Base-by-base conservation (phyloP, 129 eudicot species). In the Sambucus nigra region DNA sequence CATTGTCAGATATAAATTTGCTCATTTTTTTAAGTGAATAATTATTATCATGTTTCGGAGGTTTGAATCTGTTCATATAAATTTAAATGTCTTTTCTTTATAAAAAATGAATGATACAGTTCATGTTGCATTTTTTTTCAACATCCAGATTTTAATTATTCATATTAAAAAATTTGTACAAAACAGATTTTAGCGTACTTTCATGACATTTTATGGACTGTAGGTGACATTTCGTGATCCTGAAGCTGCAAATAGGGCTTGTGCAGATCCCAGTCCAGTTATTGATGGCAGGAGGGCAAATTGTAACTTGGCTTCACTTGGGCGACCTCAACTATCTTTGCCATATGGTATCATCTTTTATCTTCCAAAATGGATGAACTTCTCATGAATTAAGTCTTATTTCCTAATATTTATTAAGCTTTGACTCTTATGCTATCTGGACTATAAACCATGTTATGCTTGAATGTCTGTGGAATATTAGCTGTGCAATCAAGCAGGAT, bases 201-300 rank as follows among this genome's bases (percentile, higher is more conserved):
- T n/a, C n/a, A n/a, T n/a, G n/a, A n/a, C n/a, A n/a, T 60, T 29
- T 47, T 11, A 41, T 69, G 48, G 64, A 56, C 24, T 23, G 40
- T 51, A 79, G 86, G 86, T 79, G 61, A 79, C 86, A 39, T 79
- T 74, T 74, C 64, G 75, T 7, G 76, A 79, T 20, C 70, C 81
- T 33, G 86, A 79, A 67, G 74, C 86, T 40, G 86, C 86, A 35
- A 74, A 55, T 51, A 71, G 77, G 63, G 86, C 86, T 59, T 79
- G 86, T 31, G 58, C 55, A 15, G 73, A 79, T 67, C 81, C 81
- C 18, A 63, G 55, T 60, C 86, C 86, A 53, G 60, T 79, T 4
- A 79, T 79, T 25, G 86, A 79, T 68, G 86, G 86, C 42, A 74
- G 86, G 58, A 60, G 69, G 48, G 81, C 86, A 29, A 79, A 79